Evolutionary conservation across 345 rosid genomes (phyloP).

Genomic region (Boechera stricta): DNA sequence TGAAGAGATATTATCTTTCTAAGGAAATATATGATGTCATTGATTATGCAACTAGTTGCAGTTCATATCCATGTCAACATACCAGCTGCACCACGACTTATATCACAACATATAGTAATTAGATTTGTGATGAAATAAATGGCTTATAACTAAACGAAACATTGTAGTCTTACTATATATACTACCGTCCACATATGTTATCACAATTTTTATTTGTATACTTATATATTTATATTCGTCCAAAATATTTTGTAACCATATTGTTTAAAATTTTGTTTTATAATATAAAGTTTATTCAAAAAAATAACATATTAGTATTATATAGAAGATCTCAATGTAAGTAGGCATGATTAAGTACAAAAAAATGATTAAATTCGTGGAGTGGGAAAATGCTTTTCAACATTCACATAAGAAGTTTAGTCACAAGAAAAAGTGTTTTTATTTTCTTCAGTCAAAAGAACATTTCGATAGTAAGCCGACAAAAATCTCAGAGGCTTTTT

Average conservation of each 20-base stretch:
- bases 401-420: conserved; percentile 22
- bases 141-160: too few relatives aligned
- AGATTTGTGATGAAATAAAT: too few relatives aligned
- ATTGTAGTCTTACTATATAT: too few relatives aligned
- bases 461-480: conserved; percentile 40
- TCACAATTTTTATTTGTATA: background rate
- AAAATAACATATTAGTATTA: too few relatives aligned
- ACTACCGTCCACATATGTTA: background rate
- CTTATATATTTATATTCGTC: background rate
- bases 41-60: background rate
- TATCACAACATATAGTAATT: too few relatives aligned
- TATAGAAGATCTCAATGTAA: background rate
- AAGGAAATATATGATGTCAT: background rate
- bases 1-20: too few relatives aligned
- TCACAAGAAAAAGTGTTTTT: conserved; percentile 5
- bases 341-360: conserved; percentile 3
- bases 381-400: conserved; percentile 24
- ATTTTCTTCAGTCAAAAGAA: conserved; percentile 43
- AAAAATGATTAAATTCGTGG: background rate
- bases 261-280: background rate
- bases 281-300: background rate
- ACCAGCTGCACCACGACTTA: too few relatives aligned
- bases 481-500: conserved; percentile 43
- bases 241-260: background rate
- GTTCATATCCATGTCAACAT: background rate